Evolutionary conservation across 208 protist genomes (phyloP).

Genomic region (Lotmaria passim): DNA sequence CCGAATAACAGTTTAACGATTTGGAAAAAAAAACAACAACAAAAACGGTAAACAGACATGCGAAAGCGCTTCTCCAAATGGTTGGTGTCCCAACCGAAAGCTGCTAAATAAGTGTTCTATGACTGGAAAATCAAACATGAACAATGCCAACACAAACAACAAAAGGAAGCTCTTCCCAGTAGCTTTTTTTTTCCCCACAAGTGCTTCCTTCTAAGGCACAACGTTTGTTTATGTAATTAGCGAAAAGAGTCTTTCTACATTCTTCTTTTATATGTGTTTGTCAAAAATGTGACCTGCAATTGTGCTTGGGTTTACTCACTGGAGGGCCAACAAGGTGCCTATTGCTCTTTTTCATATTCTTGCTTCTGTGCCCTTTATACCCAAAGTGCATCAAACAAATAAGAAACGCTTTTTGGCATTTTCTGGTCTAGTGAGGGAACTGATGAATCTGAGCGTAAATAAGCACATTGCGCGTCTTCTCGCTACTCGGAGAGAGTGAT

Average conservation of each 20-base stretch:
- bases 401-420: neutral
- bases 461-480: neutral
- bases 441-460: neutral
- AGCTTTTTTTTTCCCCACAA: slow-evolving; percentile 14
- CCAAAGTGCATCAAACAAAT: neutral
- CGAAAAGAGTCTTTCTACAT: neutral
- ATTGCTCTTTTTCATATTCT: neutral
- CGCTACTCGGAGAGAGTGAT: neutral
- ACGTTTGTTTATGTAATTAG: slow-evolving; percentile 11
- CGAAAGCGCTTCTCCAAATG: too few species aligned
- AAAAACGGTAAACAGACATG: too few species aligned
- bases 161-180: neutral
- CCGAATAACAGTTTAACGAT: too few species aligned
- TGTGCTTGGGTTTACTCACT: neutral
- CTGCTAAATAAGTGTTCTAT: too few species aligned
- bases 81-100: too few species aligned
- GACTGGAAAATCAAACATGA: too few species aligned
- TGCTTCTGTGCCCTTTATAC: neutral
- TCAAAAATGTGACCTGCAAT: neutral
- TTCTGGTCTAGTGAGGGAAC: neutral
- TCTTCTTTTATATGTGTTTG: neutral
- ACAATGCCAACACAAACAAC: too few species aligned
- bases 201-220: neutral
- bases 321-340: neutral
- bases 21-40: too few species aligned